Percentiles rank a stretch among this genome's conserved stretches.
Evolutionary conservation across 1,139 yeast genomes (phyloP).

Genomic region (Eremothecium coryli): DNA sequence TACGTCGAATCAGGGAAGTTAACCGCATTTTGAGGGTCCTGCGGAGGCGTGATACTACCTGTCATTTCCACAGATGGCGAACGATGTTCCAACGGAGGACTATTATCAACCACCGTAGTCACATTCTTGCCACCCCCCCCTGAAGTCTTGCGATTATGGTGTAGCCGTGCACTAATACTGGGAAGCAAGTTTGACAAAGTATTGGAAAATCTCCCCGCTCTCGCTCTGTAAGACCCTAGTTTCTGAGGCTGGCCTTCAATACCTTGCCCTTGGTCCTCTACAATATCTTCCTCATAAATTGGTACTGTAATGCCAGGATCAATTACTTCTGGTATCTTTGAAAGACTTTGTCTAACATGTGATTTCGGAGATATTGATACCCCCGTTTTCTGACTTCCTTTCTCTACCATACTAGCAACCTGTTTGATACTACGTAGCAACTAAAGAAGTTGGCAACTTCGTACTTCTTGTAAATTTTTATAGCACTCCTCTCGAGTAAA

Average conservation of each 20-base stretch:
- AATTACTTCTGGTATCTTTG: constrained; percentile 27
- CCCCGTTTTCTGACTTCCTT: constrained; percentile 1
- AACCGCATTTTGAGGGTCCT: constrained; percentile 16
- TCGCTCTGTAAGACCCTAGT: constrained; percentile 26
- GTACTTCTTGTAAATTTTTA: too few relatives aligned
- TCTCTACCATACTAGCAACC: constrained; percentile 1
- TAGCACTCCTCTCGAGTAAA: too few relatives aligned
- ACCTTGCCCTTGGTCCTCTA: constrained; percentile 6
- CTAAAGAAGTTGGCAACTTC: too few relatives aligned
- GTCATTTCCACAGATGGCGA: constrained; percentile 12
- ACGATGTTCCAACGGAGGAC: constrained; percentile 12
- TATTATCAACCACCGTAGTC: constrained; percentile 10
- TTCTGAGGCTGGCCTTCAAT: constrained; percentile 20
- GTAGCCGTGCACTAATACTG: constrained; percentile 29
- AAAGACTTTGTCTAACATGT: constrained; percentile 8
- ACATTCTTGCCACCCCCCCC: constrained; percentile 13
- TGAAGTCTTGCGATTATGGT: constrained; percentile 23
- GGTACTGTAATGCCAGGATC: constrained; percentile 31
- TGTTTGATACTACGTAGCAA: too few relatives aligned
- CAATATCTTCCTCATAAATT: constrained; percentile 23
- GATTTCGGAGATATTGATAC: constrained; percentile 4
- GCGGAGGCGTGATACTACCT: constrained; percentile 23
- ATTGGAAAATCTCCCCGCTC: constrained; percentile 29
- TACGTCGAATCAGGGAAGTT: constrained; percentile 24
- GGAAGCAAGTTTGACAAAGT: constrained; percentile 28